These are phyloP conservation scores for Croton setiger DNA, from an alignment of 441 rosid genomes.

Conservation along the genomic window DNA sequence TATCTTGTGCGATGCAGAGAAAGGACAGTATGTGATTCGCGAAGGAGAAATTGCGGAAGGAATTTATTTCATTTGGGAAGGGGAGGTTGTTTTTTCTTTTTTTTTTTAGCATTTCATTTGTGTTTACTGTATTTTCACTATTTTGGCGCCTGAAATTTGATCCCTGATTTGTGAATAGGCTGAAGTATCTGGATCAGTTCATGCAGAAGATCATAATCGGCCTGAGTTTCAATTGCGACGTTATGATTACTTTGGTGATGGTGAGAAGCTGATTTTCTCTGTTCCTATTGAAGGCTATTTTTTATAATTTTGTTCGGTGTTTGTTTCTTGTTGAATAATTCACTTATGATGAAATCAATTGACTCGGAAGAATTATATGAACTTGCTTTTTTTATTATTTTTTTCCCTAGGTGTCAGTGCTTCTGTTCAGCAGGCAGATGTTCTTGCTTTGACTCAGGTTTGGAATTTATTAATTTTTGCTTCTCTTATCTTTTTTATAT, in stretches of 20 bases:
- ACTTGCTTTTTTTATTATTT: conserved; percentile 17
- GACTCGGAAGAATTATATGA: conserved; percentile 1
- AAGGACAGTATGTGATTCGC: conserved; percentile 66
- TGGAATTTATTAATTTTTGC: not conserved
- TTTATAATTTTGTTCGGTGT: not conserved
- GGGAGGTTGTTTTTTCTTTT: conserved; percentile 52
- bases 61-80: conserved; percentile 73
- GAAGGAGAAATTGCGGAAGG: conserved; percentile 81
- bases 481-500: not conserved
- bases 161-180: conserved; percentile 42
- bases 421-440: conserved; percentile 56
- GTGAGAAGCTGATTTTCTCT: conserved; percentile 33
- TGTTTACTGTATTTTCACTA: not conserved
- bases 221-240: conserved; percentile 68
- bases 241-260: conserved; percentile 86
- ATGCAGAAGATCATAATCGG: conserved; percentile 58
- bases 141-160: not conserved
- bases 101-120: not conserved
- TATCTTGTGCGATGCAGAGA: conserved; percentile 32
- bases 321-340: not conserved
- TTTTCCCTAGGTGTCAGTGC: conserved; percentile 44
- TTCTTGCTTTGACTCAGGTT: conserved; percentile 77
- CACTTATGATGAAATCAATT: not conserved
- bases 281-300: not conserved
- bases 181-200: conserved; percentile 58